Percentiles rank a stretch among this genome's conserved stretches.
Evolutionary conservation across 345 rosid genomes (phyloP).

Genomic region (Linum trigynum): DNA sequence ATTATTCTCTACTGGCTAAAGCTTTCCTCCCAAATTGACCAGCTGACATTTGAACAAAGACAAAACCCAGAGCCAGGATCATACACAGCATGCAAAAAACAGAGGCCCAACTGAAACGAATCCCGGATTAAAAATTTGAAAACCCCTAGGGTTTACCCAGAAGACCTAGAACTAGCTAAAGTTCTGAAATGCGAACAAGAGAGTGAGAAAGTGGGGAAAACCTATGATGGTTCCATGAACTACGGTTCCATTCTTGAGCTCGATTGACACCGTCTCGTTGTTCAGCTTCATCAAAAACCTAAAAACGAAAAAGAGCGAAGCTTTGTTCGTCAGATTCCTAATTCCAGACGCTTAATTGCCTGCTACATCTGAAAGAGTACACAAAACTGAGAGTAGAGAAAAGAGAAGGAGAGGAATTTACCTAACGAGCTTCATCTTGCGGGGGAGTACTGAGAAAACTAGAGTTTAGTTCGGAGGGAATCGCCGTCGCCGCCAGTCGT

Average conservation of each 20-base stretch:
- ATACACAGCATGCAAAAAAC: too few relatives aligned
- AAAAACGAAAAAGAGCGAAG: not conserved
- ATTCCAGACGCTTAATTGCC: not conserved
- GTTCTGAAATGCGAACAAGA: not conserved
- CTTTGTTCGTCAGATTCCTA: not conserved
- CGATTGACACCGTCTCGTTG: constrained; percentile 93
- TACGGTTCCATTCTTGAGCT: constrained; percentile 89
- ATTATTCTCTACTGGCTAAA: not conserved
- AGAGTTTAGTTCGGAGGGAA: not conserved
- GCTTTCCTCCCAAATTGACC: not conserved
- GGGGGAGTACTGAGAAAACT: not conserved
- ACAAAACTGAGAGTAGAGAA: not conserved
- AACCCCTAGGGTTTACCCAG: constrained; percentile 13
- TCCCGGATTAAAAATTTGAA: too few relatives aligned
- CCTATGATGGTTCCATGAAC: constrained; percentile 97
- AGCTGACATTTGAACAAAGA: too few relatives aligned
- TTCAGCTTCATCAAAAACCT: constrained; percentile 98
- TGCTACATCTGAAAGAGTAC: not conserved
- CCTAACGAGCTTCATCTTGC: constrained; percentile 55
- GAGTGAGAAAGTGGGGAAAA: constrained; percentile 12
- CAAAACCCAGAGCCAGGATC: too few relatives aligned
- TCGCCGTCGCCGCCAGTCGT: not conserved
- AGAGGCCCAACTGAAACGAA: too few relatives aligned
- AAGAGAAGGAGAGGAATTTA: constrained; percentile 2
- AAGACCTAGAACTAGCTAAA: not conserved